A percentile compares a stretch with the other conserved stretches of the same genome.
These are phyloP conservation scores for Metrosideros polymorpha DNA, from an alignment of 441 rosid genomes.

Conservation along the genomic window DNA sequence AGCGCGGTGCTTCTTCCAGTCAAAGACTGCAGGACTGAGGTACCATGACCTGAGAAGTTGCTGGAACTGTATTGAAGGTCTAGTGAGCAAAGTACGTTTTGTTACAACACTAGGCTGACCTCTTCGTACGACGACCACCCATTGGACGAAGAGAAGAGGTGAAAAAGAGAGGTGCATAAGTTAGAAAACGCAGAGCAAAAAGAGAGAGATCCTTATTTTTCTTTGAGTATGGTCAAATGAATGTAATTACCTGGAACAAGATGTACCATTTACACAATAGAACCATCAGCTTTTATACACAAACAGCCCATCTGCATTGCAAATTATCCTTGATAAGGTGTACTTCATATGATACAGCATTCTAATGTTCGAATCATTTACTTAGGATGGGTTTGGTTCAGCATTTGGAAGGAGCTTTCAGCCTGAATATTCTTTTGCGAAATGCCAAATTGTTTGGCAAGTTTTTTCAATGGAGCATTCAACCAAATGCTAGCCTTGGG, in stretches of 20 bases:
- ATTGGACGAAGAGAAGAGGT: background rate
- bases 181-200: background rate
- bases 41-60: background rate
- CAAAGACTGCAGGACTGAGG: constrained; percentile 21
- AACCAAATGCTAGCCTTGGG: no score
- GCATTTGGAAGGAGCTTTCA: no score
- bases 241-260: background rate
- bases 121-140: background rate
- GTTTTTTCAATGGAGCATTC: no score
- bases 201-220: background rate
- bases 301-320: background rate
- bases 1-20: constrained; percentile 34
- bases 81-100: background rate
- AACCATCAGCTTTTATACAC: background rate
- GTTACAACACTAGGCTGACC: background rate
- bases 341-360: background rate
- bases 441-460: no score
- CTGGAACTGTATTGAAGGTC: background rate
- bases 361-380: background rate
- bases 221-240: background rate
- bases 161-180: background rate
- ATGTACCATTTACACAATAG: background rate
- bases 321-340: background rate
- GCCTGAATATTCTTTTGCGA: no score
- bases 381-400: no score